phyloP scores from a whole-genome alignment of 805 yeast species.

The Candida khao-thaluensis region DNA sequence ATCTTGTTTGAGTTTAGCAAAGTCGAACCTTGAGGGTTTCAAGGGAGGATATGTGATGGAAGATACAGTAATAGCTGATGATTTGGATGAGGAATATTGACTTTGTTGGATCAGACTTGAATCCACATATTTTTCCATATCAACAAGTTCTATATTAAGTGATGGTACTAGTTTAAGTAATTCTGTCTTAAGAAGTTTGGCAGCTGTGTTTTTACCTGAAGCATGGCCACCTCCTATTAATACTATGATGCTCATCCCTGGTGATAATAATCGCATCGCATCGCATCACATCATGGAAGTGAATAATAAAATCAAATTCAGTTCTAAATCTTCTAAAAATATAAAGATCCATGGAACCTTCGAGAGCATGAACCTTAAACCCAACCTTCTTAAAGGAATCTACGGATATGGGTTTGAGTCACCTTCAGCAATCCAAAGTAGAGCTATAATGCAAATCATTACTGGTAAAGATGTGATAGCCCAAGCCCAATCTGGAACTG shows the following conservation, averaged over 20 bases:
- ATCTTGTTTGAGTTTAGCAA: conserved; percentile 22
- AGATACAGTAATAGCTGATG: conserved; percentile 29
- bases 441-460: conserved; percentile 94
- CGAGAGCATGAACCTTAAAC: conserved; percentile 43
- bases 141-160: conserved; percentile 34
- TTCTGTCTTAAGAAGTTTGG: conserved; percentile 34
- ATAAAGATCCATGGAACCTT: conserved; percentile 51
- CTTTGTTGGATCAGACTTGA: conserved; percentile 20
- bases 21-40: conserved; percentile 46
- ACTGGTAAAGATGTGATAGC: conserved; percentile 95
- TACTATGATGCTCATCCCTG: conserved; percentile 33
- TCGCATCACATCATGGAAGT: conserved; percentile 14
- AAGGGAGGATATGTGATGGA: conserved; percentile 18
- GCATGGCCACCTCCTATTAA: conserved; percentile 65
- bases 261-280: conserved; percentile 11
- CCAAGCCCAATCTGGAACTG: conserved; percentile 99
- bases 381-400: conserved; percentile 50
- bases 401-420: conserved; percentile 91
- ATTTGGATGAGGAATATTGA: conserved; percentile 21
- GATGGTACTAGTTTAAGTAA: conserved; percentile 15
- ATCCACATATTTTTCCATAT: conserved; percentile 42
- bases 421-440: conserved; percentile 96
- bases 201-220: conserved; percentile 49
- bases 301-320: conserved; percentile 19
- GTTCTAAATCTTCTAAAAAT: conserved; percentile 46